phyloP scores from a whole-genome alignment of 306 rosid genomes.

The Cicer yamashitae region DNA sequence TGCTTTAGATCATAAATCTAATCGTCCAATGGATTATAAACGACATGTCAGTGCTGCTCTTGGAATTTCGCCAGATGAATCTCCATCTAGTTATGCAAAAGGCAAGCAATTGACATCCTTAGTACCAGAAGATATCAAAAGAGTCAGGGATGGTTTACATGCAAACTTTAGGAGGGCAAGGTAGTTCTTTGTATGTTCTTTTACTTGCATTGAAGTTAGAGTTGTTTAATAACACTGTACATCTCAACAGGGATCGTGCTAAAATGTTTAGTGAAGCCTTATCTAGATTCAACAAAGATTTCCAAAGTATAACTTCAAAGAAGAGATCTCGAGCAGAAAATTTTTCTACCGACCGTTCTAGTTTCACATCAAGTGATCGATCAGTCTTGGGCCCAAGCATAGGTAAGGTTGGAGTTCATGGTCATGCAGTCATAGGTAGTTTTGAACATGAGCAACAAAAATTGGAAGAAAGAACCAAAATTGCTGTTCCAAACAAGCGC shows the following conservation, averaged over 20 bases:
- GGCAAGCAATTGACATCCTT: constrained; percentile 64
- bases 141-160: constrained; percentile 62
- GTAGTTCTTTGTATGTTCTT: constrained; percentile 60
- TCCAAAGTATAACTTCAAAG: constrained; percentile 78
- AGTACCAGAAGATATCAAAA: constrained; percentile 75
- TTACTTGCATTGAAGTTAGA: constrained; percentile 42
- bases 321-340: constrained; percentile 84
- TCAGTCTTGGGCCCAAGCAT: constrained; percentile 63
- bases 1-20: constrained; percentile 74
- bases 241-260: constrained; percentile 69
- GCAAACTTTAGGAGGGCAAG: constrained; percentile 73
- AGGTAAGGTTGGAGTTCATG: constrained; percentile 77
- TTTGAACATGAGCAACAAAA: constrained; percentile 79
- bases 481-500: constrained; percentile 78
- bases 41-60: constrained; percentile 68
- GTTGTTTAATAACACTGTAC: constrained; percentile 46
- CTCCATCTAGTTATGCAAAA: constrained; percentile 78
- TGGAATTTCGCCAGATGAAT: constrained; percentile 73
- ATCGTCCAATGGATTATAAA: constrained; percentile 72
- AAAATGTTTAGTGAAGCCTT: constrained; percentile 75
- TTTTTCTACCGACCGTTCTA: constrained; percentile 67
- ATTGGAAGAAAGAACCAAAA: constrained; percentile 74
- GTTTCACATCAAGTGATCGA: constrained; percentile 63
- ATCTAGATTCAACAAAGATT: constrained; percentile 74
- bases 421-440: constrained; percentile 59